A percentile compares a stretch with the other conserved stretches of the same genome.
These are phyloP conservation scores for Lasiosphaeria hispida DNA, from an alignment of 495 filamentous ascomycete genomes.

Conservation along the genomic window DNA sequence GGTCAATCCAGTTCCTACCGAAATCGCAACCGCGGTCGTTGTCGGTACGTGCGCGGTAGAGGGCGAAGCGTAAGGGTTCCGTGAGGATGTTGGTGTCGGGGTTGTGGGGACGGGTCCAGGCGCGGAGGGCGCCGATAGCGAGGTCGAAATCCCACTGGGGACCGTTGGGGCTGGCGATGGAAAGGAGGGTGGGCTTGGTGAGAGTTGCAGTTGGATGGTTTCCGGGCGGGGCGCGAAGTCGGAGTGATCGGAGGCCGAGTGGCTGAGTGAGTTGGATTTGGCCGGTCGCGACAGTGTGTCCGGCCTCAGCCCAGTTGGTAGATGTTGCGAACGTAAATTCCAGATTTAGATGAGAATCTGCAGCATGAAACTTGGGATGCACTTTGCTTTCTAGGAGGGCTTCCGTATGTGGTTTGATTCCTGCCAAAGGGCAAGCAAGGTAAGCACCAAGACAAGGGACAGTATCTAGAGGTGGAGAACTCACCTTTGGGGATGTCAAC, in stretches of 20 bases:
- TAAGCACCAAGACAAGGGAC: background rate
- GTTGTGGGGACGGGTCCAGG: constrained; percentile 28
- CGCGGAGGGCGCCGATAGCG: constrained; percentile 36
- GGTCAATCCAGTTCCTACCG: constrained; percentile 42
- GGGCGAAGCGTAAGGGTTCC: constrained; percentile 40
- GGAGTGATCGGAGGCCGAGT: constrained; percentile 5
- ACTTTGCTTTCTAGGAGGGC: constrained; percentile 29
- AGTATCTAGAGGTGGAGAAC: background rate
- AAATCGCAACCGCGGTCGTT: constrained; percentile 57
- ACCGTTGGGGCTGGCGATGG: constrained; percentile 28
- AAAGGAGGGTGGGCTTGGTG: constrained; percentile 19
- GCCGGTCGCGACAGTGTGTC: constrained; percentile 51
- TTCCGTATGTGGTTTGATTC: constrained; percentile 36
- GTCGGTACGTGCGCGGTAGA: constrained; percentile 60
- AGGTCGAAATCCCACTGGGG: constrained; percentile 44
- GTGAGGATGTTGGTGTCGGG: constrained; percentile 40
- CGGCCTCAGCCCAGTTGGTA: constrained; percentile 45
- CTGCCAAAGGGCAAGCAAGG: constrained; percentile 19
- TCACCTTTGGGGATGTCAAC: constrained; percentile 37
- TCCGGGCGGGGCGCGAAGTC: background rate
- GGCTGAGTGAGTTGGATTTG: constrained; percentile 44
- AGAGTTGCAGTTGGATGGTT: background rate
- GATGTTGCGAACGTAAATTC: constrained; percentile 39
- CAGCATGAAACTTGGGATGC: constrained; percentile 12
- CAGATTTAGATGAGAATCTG: constrained; percentile 45